phyloP scores from a whole-genome alignment of 2,329 filamentous ascomycete genomes.

The Ciborinia camelliae region DNA sequence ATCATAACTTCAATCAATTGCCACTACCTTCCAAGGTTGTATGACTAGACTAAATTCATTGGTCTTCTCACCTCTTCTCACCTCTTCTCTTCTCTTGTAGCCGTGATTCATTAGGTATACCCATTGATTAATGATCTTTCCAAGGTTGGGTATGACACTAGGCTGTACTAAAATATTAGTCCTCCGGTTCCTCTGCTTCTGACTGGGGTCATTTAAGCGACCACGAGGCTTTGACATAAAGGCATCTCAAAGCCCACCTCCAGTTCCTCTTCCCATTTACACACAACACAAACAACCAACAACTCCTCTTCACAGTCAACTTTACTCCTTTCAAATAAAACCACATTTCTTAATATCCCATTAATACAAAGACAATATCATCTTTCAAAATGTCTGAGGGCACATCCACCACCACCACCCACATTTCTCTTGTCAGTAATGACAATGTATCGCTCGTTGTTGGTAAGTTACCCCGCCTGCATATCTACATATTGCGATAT shows the following conservation, averaged over 20 bases:
- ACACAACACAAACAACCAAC: slow-evolving; percentile 11
- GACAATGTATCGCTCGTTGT: slow-evolving; percentile 48
- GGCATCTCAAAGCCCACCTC: not conserved
- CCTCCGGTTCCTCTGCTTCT: not conserved
- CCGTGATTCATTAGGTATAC: too few relatives aligned
- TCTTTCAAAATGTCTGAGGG: slow-evolving; percentile 38
- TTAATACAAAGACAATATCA: not conserved
- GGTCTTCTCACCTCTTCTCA: too few relatives aligned
- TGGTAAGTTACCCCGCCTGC: slow-evolving; percentile 42
- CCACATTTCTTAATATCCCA: not conserved
- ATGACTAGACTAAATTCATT: too few relatives aligned
- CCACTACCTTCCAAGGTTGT: too few relatives aligned
- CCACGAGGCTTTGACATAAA: slow-evolving; percentile 14
- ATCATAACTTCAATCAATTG: too few relatives aligned
- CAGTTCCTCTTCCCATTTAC: not conserved
- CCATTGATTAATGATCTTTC: too few relatives aligned
- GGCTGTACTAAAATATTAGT: not conserved
- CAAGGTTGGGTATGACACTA: too few relatives aligned
- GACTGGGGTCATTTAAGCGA: not conserved
- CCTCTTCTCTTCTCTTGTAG: too few relatives aligned
- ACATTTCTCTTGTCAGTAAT: slow-evolving; percentile 48
- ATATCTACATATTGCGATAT: slow-evolving; percentile 3
- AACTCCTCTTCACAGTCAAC: not conserved
- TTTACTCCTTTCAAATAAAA: not conserved
- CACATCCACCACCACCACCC: slow-evolving; percentile 20